Conservation (phyloP, 768 basidiomycete genomes). For the Porpolomopsis calyptriformis region DNA sequence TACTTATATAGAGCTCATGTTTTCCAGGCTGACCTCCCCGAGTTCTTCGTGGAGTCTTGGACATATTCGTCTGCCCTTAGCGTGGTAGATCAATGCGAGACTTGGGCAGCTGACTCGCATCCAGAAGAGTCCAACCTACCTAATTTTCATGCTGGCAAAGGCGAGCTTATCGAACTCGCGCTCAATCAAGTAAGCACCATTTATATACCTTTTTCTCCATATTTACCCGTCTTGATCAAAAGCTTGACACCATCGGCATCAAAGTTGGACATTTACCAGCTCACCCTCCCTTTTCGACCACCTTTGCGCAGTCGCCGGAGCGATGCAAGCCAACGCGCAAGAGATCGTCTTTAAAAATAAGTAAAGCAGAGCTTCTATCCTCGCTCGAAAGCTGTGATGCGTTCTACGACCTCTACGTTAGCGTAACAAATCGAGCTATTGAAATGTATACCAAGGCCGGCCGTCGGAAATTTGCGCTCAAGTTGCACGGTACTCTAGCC, state of each 20-base stretch:
- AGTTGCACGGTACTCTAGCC: constrained; percentile 77
- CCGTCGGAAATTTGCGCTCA: constrained; percentile 75
- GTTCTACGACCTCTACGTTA: constrained; percentile 73
- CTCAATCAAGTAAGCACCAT: constrained; percentile 57
- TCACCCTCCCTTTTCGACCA: constrained; percentile 60
- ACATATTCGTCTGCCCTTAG: constrained; percentile 82
- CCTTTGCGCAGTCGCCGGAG: constrained; percentile 19
- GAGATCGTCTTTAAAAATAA: constrained; percentile 30
- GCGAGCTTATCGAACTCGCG: constrained; percentile 85
- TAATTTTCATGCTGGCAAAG: constrained; percentile 64
- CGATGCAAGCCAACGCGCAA: constrained; percentile 15
- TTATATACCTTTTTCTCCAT: not conserved
- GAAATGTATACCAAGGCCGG: constrained; percentile 78
- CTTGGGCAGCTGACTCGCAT: constrained; percentile 46
- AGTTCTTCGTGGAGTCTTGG: constrained; percentile 87
- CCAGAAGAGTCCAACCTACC: constrained; percentile 38
- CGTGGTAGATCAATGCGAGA: constrained; percentile 68
- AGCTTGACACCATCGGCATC: constrained; percentile 86
- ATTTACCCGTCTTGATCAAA: constrained; percentile 5
- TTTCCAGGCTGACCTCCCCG: constrained; percentile 39
- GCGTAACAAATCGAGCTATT: constrained; percentile 69
- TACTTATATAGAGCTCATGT: constrained; percentile 4
- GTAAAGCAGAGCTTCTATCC: constrained; percentile 47
- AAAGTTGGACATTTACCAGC: constrained; percentile 59
- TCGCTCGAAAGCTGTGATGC: constrained; percentile 43